A percentile compares a stretch with the other conserved stretches of the same genome.
phyloP scores from a whole-genome alignment of 139 green algal species.

The Micractinium conductrix region DNA sequence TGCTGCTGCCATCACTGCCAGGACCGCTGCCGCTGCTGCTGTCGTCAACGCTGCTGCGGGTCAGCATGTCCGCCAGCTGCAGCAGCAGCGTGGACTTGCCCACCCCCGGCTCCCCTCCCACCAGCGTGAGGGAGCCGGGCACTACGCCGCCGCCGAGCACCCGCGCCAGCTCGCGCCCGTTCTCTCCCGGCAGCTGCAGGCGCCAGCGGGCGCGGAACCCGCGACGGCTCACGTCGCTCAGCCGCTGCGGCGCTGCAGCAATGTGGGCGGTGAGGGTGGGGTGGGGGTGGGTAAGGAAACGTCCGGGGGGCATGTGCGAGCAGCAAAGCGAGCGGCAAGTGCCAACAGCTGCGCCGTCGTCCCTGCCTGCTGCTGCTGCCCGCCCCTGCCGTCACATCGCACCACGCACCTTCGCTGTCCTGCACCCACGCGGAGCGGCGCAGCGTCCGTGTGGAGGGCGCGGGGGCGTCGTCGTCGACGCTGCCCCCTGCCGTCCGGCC shows the following conservation, averaged over 20 bases:
- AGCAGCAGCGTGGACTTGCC: slow-evolving; percentile 97
- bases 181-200: slow-evolving; percentile 56
- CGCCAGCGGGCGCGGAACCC: slow-evolving; percentile 46
- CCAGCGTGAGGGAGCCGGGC: slow-evolving; percentile 85
- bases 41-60: not conserved
- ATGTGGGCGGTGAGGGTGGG: not conserved
- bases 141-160: slow-evolving; percentile 95
- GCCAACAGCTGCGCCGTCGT: too few relatives aligned
- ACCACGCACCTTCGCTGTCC: slow-evolving; percentile 2
- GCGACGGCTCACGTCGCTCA: slow-evolving; percentile 50
- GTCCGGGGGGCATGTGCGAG: not conserved
- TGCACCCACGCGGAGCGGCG: slow-evolving; percentile 24
- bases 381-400: not conserved
- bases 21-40: not conserved
- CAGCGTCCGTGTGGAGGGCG: not conserved
- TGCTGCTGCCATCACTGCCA: not conserved
- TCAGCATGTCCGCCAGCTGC: slow-evolving; percentile 29
- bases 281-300: too few relatives aligned
- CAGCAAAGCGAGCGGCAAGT: too few relatives aligned
- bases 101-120: slow-evolving; percentile 96
- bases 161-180: slow-evolving; percentile 71
- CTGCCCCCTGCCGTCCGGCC: slow-evolving; percentile 12
- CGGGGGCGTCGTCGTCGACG: not conserved
- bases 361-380: not conserved
- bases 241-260: slow-evolving; percentile 46